Evolutionary conservation across 1,284 basidiomycete species (phyloP).

Genomic region (Rhodotorula sp.): DNA sequence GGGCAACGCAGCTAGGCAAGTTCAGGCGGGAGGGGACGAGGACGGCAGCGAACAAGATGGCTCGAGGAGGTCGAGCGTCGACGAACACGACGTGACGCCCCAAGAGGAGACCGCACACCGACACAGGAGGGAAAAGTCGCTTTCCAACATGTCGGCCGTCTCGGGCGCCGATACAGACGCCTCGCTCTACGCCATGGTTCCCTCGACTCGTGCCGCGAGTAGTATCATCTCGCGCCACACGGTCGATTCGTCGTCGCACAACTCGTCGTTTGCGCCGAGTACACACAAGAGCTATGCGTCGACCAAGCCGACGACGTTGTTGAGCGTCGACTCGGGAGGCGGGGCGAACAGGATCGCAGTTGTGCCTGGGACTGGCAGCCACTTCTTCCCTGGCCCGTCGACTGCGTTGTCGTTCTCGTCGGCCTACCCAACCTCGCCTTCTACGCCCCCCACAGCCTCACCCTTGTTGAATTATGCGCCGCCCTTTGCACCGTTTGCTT

Average conservation of each 20-base stretch:
- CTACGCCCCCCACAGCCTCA: not conserved
- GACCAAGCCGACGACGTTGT: constrained; percentile 90
- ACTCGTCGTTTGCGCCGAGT: constrained; percentile 34
- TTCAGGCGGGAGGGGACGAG: not conserved
- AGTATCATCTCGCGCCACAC: constrained; percentile 23
- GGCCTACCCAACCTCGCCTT: constrained; percentile 53
- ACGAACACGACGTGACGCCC: not conserved
- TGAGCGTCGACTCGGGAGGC: constrained; percentile 74
- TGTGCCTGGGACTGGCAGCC: constrained; percentile 47
- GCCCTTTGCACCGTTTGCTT: not conserved
- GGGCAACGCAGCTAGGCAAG: constrained; percentile 5
- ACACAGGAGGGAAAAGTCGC: not conserved
- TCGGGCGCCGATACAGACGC: constrained; percentile 43
- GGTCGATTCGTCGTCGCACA: constrained; percentile 21
- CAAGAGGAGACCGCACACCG: not conserved
- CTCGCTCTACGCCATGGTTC: constrained; percentile 40
- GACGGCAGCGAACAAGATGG: not conserved
- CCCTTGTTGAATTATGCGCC: not conserved
- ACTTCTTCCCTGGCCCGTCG: constrained; percentile 53
- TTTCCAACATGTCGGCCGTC: constrained; percentile 3
- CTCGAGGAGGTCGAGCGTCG: not conserved
- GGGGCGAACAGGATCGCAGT: constrained; percentile 64
- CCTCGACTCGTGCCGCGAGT: constrained; percentile 36
- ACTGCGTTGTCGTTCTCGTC: not conserved
- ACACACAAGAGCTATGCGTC: constrained; percentile 57